Conservation (phyloP, 2,329 filamentous ascomycete genomes). For the Reticulascus tulasneorum region DNA sequence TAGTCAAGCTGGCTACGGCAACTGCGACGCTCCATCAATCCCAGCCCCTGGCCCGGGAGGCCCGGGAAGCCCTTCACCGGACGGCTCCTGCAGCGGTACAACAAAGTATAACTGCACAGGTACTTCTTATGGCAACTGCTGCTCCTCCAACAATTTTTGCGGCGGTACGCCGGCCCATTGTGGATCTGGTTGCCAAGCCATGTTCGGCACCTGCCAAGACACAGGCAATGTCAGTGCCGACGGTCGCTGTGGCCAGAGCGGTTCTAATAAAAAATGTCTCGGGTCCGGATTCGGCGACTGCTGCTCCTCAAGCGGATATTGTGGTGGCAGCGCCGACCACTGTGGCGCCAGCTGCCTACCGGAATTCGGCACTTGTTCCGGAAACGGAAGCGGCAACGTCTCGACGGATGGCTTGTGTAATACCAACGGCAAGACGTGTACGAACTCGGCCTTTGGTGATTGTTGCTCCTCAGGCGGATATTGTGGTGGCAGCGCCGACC, state of each 20-base stretch:
- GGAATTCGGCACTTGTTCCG: background rate
- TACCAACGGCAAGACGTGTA: constrained; percentile 3
- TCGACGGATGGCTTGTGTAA: background rate
- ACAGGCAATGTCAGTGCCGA: background rate
- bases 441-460: background rate
- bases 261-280: constrained; percentile 3
- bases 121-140: too few species aligned
- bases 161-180: too few species aligned
- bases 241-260: constrained; percentile 1
- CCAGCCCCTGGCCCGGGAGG: background rate
- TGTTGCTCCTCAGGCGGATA: constrained; percentile 1
- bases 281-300: background rate
- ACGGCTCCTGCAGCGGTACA: too few species aligned
- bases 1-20: background rate
- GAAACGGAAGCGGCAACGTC: background rate
- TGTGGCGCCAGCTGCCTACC: background rate
- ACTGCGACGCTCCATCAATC: background rate
- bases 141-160: too few species aligned
- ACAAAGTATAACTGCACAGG: background rate
- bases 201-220: background rate
- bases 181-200: too few species aligned
- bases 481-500: background rate
- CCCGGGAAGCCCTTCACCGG: too few species aligned
- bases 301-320: background rate
- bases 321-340: background rate